Evolutionary conservation across 192 early-diverging fungal species (phyloP), one percentile per base, ranked within the genome.

Genomic region (Backusella circina): DNA sequence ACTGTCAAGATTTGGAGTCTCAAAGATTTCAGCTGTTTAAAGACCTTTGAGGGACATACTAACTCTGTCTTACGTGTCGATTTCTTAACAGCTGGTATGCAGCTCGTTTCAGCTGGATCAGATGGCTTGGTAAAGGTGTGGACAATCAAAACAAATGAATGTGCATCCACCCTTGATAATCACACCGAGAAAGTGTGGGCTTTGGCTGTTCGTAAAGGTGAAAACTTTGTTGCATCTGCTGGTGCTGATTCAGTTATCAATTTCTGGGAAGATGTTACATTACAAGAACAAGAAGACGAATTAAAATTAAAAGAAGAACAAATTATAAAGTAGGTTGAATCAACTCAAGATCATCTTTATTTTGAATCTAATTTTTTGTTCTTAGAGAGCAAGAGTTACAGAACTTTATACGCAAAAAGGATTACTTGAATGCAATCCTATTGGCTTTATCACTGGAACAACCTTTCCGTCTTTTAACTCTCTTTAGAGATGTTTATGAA

Each of bases 101-200:
- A 99, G 80, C 79, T 99, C 36, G 80, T 96, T 21, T 95, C 93
- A 18, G 88, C 86, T 31, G 96, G 95, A 9, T 94, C 94, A 0
- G 98, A 99, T 75, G 97, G 96, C 18, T 87, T 99, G 50, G 84
- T 98, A 65, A 99, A 99, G 83, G 80, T 99, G 32, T 99, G 98
- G 98, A 97, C 91, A 28, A 94, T 97, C 77, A 93, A 94, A 65
- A 92, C 87, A 21, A 91, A 92, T 50, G 94, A 96, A 75, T 99
- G 98, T 82, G 93, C 94, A 12, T 79, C 83, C 3, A 99, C 97
- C 6, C 82, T 98, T 30, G 98, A 99, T 80, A 92, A 93, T 65
- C 96, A 98, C 77, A 95, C 96, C 26, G 95, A 97, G 81, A 96
- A 95, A 82, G 90, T 99, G 23, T 99, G 98, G 98, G 91, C 94